Percentiles rank a stretch among this genome's conserved stretches.
Conservation (phyloP, 139 green algal genomes). For the Yamagishiella unicocca region DNA sequence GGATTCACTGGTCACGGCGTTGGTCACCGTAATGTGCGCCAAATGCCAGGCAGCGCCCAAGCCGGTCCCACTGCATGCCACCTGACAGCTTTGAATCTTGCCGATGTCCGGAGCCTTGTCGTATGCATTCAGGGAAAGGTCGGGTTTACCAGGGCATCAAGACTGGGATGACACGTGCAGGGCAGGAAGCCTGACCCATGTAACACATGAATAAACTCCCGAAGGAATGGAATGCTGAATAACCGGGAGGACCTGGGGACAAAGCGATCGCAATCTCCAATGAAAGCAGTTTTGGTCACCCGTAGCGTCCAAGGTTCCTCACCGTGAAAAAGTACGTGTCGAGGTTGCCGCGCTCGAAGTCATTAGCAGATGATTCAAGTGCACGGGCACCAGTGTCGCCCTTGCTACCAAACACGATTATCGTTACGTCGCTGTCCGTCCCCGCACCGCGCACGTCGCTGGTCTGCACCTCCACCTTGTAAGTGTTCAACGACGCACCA, state of each 20-base stretch:
- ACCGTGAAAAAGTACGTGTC: constrained; percentile 66
- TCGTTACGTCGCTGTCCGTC: constrained; percentile 70
- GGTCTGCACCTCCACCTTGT: constrained; percentile 69
- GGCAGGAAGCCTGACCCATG: too few relatives aligned
- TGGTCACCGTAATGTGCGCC: constrained; percentile 60
- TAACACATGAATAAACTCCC: too few relatives aligned
- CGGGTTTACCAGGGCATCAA: too few relatives aligned
- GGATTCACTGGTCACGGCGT: constrained; percentile 44
- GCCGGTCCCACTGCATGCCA: constrained; percentile 64
- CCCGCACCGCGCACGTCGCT: constrained; percentile 67
- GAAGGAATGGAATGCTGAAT: too few relatives aligned
- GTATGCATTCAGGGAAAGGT: too few relatives aligned
- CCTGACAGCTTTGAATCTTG: constrained; percentile 49
- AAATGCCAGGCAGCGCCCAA: constrained; percentile 71
- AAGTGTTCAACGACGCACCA: constrained; percentile 42
- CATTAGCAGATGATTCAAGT: constrained; percentile 51
- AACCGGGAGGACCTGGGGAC: too few relatives aligned
- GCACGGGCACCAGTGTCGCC: constrained; percentile 55
- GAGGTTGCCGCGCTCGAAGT: constrained; percentile 60
- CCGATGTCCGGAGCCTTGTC: constrained; percentile 66
- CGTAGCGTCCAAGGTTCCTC: too few relatives aligned
- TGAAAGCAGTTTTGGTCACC: too few relatives aligned
- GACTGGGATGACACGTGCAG: too few relatives aligned
- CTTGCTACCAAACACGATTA: constrained; percentile 56
- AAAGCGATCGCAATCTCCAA: too few relatives aligned